These are phyloP conservation scores for Blastobotrys americana DNA, from an alignment of 805 yeast species.

Conservation along the genomic window DNA sequence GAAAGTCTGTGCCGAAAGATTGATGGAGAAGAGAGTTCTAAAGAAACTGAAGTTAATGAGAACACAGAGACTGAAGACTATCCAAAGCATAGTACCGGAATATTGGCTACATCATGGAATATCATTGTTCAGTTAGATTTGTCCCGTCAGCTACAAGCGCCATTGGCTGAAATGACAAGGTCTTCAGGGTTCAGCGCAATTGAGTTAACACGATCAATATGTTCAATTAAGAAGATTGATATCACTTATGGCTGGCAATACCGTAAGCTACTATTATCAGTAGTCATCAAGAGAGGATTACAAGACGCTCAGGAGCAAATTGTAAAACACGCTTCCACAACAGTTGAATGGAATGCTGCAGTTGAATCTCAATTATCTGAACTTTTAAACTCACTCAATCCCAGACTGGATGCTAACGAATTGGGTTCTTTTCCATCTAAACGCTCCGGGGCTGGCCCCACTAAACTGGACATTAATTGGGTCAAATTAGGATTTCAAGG, in stretches of 20 bases:
- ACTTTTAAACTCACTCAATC: constrained; percentile 1
- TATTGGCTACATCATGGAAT: neutral
- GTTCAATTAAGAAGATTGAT: constrained; percentile 3
- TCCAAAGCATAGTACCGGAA: no score
- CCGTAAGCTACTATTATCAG: neutral
- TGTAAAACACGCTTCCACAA: neutral
- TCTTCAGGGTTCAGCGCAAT: neutral
- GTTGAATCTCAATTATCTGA: neutral
- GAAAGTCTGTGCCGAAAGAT: neutral
- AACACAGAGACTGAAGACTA: no score
- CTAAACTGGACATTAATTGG: no score
- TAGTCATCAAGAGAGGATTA: no score
- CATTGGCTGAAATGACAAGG: neutral
- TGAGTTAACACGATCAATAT: neutral
- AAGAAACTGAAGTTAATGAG: no score
- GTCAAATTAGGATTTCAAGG: constrained; percentile 36
- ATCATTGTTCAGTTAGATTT: neutral
- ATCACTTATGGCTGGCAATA: neutral
- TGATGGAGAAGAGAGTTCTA: neutral
- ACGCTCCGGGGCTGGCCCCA: no score
- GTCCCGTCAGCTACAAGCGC: neutral
- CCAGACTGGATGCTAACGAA: constrained; percentile 4
- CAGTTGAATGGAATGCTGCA: neutral
- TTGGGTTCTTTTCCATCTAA: no score
- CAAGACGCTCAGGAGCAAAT: neutral